Percentiles rank a stretch among this genome's conserved stretches.
phyloP scores from a whole-genome alignment of 305 asterid species.

The Nicotiana rustica region DNA sequence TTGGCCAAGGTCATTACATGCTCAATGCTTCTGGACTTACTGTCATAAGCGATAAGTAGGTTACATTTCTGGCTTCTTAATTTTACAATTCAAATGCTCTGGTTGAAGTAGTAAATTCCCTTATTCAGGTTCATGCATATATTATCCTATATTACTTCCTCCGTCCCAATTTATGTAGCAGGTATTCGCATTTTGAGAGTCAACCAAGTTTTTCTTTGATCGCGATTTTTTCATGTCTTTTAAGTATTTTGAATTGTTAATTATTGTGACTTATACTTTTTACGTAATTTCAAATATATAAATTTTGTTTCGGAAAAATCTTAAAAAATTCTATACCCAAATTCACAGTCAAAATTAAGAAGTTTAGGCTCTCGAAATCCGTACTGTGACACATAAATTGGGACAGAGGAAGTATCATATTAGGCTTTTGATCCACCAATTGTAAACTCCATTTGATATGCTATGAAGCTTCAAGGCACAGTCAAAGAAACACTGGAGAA shows the following conservation, averaged over 20 bases:
- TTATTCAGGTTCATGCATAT: background rate
- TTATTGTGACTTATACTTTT: too few species aligned
- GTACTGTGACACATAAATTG: too few species aligned
- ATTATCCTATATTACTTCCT: background rate
- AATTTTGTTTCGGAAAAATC: too few species aligned
- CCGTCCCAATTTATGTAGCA: too few species aligned
- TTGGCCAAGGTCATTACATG: background rate
- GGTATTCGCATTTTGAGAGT: too few species aligned
- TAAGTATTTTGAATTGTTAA: too few species aligned
- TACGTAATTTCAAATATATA: too few species aligned
- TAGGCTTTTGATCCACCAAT: background rate
- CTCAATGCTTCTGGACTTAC: background rate
- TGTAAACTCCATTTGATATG: background rate
- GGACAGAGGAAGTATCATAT: background rate
- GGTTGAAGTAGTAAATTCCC: background rate
- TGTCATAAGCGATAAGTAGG: background rate
- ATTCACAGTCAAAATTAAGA: too few species aligned
- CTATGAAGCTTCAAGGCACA: conserved; percentile 70
- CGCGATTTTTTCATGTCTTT: too few species aligned
- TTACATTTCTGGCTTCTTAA: background rate
- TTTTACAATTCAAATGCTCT: background rate
- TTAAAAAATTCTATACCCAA: too few species aligned
- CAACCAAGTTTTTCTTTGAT: too few species aligned
- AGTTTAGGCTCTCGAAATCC: too few species aligned
- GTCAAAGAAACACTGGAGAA: conserved; percentile 75